Base-by-base conservation (phyloP, 2,329 filamentous ascomycete genomes). In the Neofusicoccum umdonicola region DNA sequence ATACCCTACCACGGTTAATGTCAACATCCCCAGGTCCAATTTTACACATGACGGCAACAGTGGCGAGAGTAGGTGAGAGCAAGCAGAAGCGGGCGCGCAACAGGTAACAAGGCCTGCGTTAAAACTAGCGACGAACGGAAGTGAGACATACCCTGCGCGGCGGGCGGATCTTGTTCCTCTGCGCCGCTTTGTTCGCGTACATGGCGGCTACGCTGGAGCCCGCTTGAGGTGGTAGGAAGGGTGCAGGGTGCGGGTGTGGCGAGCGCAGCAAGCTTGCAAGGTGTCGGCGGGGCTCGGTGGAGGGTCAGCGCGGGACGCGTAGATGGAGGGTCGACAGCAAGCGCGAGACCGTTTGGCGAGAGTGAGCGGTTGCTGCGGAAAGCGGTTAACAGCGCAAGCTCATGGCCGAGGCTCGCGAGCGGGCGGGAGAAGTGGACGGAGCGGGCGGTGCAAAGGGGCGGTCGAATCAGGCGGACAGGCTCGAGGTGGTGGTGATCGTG, bases 91-190 rank as follows among this genome's bases (percentile, higher is more conserved):
- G 5, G 27, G 12, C 4, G 15, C 15, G n/a, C 11, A 52, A 42
- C 35, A 19, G 31, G n/a, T 12, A 48, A 13, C 31, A 47, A 44
- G 61, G 42, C 41, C 22, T n/a, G 22, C n/a, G 11, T 3, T 42
- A 19, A 6, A 22, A 15, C 11, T 17, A 56, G 12, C 3, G 27
- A 45, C 48, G 5, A 35, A 37, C 35, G 11, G 19, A 39, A 48
- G 52, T 31, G 39, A 50, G 35, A 83, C 87, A 75, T 82, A 91
- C 89, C 77, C 86, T 83, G 73, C 87, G 81, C 41, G 89, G 89
- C 64, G 88, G 85, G 62, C 88, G 81, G 66, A 92, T 90, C 73
- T 88, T 90, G 50, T 83, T 67, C 83, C 81, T 56, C 84, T 52
- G 47, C 39, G 22, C 22, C 22, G 39, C 39, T 22, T 61, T 63